Percentiles rank a stretch among this genome's conserved stretches.
These are phyloP conservation scores for Vitis hybrid DNA, from an alignment of 177 flowering plant species.

Conservation along the genomic window DNA sequence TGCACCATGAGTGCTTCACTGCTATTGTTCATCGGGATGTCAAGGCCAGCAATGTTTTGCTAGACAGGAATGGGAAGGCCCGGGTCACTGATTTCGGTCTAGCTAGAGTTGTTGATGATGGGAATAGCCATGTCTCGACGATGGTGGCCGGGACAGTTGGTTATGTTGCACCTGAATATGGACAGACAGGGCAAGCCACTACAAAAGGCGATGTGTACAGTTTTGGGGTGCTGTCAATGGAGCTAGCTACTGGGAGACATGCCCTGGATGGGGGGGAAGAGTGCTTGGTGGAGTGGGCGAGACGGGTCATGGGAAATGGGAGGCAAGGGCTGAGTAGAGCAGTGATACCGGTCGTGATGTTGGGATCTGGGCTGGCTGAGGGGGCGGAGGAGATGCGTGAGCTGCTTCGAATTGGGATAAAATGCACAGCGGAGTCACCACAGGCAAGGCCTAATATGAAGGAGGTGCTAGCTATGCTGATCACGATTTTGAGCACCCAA, in stretches of 20 bases:
- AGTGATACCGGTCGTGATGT: slow-evolving; percentile 36
- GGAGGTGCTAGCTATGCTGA: slow-evolving; percentile 68
- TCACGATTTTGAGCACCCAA: slow-evolving; percentile 23
- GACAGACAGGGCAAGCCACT: slow-evolving; percentile 86
- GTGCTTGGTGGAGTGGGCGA: slow-evolving; percentile 81
- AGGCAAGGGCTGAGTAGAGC: slow-evolving; percentile 32
- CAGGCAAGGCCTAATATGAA: slow-evolving; percentile 82
- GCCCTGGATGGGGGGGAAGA: slow-evolving; percentile 86
- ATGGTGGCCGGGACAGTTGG: slow-evolving; percentile 90
- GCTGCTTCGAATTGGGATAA: slow-evolving; percentile 58
- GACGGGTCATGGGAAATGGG: slow-evolving; percentile 48
- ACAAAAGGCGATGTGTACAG: slow-evolving; percentile 94
- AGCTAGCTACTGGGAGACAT: slow-evolving; percentile 76
- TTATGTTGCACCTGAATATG: slow-evolving; percentile 91
- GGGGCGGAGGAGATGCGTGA: slow-evolving; percentile 69
- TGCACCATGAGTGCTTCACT: slow-evolving; percentile 88
- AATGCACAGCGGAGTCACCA: slow-evolving; percentile 74
- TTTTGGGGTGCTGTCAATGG: slow-evolving; percentile 84
- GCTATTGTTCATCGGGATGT: slow-evolving; percentile 85
- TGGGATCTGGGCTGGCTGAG: slow-evolving; percentile 44
- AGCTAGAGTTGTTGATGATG: slow-evolving; percentile 68
- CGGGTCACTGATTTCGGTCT: slow-evolving; percentile 85
- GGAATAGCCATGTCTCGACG: slow-evolving; percentile 85
- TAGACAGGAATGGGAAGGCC: slow-evolving; percentile 68
- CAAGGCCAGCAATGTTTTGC: slow-evolving; percentile 85